Evolutionary conservation across 2,329 filamentous ascomycete species (phyloP).

Genomic region (Scytalidium lignicola): DNA sequence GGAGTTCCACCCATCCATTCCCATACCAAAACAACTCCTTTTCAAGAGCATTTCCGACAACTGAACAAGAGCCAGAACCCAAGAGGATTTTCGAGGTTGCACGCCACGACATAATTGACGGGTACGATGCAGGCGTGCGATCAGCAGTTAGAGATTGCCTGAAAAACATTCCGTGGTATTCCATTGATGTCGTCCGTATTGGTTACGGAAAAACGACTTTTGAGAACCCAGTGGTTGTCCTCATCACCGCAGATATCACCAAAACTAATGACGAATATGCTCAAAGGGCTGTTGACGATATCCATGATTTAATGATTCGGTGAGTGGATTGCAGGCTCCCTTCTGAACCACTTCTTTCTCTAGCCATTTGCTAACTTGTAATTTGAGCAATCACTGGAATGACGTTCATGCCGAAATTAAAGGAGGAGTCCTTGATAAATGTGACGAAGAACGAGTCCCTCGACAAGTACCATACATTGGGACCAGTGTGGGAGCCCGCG

Average conservation of each 20-base stretch:
- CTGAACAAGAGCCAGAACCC: neutral
- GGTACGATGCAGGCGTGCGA: neutral
- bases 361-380: neutral
- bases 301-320: neutral
- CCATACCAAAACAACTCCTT: neutral
- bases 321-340: neutral
- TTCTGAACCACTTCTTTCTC: neutral
- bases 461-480: neutral
- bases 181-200: neutral
- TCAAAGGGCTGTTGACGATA: neutral
- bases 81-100: neutral
- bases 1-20: neutral
- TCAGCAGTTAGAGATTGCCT: neutral
- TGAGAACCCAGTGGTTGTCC: neutral
- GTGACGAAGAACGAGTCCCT: neutral
- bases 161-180: neutral
- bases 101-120: neutral
- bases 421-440: neutral
- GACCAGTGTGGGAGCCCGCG: neutral
- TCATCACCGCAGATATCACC: neutral
- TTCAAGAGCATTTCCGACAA: neutral
- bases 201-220: neutral
- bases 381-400: neutral
- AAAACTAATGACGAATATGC: neutral
- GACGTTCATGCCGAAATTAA: conserved; percentile 3